phyloP scores from a whole-genome alignment of 352 stramenopile genomes.

The Globisporangium irregulare region DNA sequence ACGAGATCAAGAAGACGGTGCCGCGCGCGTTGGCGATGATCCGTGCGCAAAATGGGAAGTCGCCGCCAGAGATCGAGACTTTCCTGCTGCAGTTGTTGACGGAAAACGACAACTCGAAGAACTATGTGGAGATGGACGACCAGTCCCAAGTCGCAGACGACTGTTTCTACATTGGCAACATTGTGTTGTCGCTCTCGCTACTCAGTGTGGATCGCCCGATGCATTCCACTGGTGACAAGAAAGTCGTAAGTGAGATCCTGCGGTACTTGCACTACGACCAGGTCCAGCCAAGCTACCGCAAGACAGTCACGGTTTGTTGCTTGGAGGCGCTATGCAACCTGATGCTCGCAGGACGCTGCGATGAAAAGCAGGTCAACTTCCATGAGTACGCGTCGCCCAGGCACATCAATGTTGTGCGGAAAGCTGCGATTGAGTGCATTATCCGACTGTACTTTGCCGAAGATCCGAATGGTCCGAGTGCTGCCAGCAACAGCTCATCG shows the following conservation, averaged over 20 bases:
- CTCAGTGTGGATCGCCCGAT: slow-evolving; percentile 58
- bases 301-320: slow-evolving; percentile 80
- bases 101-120: slow-evolving; percentile 89
- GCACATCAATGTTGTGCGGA: slow-evolving; percentile 70
- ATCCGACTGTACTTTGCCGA: slow-evolving; percentile 82
- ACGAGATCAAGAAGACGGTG: slow-evolving; percentile 88
- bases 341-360: slow-evolving; percentile 58
- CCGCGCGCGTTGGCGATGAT: slow-evolving; percentile 75
- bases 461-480: slow-evolving; percentile 36
- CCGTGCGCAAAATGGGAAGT: slow-evolving; percentile 74
- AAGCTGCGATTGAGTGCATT: slow-evolving; percentile 83
- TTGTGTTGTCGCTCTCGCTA: slow-evolving; percentile 70
- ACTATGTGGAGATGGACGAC: slow-evolving; percentile 87
- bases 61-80: slow-evolving; percentile 70
- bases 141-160: slow-evolving; percentile 81
- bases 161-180: slow-evolving; percentile 82
- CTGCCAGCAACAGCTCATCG: slow-evolving; percentile 9
- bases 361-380: slow-evolving; percentile 70
- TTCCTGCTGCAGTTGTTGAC: slow-evolving; percentile 77
- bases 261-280: slow-evolving; percentile 84
- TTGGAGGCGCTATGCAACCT: slow-evolving; percentile 81
- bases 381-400: slow-evolving; percentile 70
- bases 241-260: slow-evolving; percentile 70
- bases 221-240: slow-evolving; percentile 41
- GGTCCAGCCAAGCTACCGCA: slow-evolving; percentile 78